phyloP scores from a whole-genome alignment of 139 green algal species.

The Chlorella sorokiniana region DNA sequence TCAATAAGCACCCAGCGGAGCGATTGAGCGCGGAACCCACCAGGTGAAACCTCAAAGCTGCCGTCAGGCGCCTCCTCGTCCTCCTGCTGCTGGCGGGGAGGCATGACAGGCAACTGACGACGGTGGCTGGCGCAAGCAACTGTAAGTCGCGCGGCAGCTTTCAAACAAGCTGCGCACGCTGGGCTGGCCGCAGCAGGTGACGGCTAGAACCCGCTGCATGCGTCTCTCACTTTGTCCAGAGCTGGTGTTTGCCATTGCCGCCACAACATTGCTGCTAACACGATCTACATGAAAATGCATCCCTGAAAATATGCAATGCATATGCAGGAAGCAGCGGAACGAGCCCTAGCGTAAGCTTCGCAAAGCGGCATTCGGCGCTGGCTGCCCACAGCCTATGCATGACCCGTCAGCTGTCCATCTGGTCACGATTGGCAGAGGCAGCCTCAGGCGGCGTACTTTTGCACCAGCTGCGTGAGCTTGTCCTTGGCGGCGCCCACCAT shows the following conservation, averaged over 20 bases:
- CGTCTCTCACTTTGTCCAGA: too few species aligned
- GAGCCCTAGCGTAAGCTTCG: too few species aligned
- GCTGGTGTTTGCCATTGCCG: too few species aligned
- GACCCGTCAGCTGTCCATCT: not conserved
- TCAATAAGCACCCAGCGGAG: not conserved
- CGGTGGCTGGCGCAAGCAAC: not conserved
- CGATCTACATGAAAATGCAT: too few species aligned
- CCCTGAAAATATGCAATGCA: too few species aligned
- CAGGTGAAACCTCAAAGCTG: not conserved
- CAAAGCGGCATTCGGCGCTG: too few species aligned
- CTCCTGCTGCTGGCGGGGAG: not conserved
- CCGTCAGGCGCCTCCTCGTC: not conserved
- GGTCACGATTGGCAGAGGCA: not conserved
- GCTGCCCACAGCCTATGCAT: not conserved
- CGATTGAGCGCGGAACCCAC: not conserved
- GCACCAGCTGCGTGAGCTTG: slow-evolving; percentile 62
- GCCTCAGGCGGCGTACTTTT: slow-evolving; percentile 40
- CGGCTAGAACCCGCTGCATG: too few species aligned
- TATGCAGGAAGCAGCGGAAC: too few species aligned
- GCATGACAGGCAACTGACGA: not conserved
- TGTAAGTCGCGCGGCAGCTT: too few species aligned
- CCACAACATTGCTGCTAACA: too few species aligned
- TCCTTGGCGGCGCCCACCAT: slow-evolving; percentile 72
- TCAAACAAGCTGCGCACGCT: too few species aligned
- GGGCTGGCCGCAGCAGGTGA: too few species aligned